Evolutionary conservation across 345 rosid species (phyloP), one percentile per base, ranked within the genome.

Genomic region (Dipteronia sinensis): DNA sequence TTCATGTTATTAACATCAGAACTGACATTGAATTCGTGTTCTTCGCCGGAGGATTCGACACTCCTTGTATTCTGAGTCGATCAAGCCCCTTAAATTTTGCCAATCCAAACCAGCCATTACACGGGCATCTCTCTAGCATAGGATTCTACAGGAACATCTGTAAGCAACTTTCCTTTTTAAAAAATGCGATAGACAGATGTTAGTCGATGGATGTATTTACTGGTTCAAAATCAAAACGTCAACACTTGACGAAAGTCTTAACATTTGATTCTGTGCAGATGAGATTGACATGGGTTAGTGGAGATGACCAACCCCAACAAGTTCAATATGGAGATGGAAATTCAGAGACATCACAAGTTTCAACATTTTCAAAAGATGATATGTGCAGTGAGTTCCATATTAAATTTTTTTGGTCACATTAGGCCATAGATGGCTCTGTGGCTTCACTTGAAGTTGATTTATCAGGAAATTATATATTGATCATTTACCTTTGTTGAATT

Each of bases 231-330:
- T 34, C 38, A 34, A 34, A 34, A 34, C 4, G 38, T 34, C 38
- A 0, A 34, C 6, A 34, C 38, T 6, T 34, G 38, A 34, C 6
- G 6, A 34, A 34, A 34, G 4, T 34, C 4, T 34, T 34, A 34
- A 34, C 38, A 34, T 34, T 34, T 34, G 38, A 58, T 59, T 9
- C 19, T 74, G 20, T 72, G 80, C 83, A 91, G 95, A 86, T 91
- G 91, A 89, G 86, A 75, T 62, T 89, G 23, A 87, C 89, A 34
- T 91, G 95, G 95, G 86, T 88, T 7, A 91, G 91, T 66, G 93
- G 95, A 22, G 87, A 85, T 74, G 47, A 81, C 19, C 34, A 75
- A 34, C 86, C 90, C 51, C 93, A 91, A 67, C 77, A 84, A 82
- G 88, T 91, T 22, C 69, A 82, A 22, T 91, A 88, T 80, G 87